These are phyloP conservation scores for Aphanomyces astaci DNA, from an alignment of 352 stramenopile species.

Conservation along the genomic window DNA sequence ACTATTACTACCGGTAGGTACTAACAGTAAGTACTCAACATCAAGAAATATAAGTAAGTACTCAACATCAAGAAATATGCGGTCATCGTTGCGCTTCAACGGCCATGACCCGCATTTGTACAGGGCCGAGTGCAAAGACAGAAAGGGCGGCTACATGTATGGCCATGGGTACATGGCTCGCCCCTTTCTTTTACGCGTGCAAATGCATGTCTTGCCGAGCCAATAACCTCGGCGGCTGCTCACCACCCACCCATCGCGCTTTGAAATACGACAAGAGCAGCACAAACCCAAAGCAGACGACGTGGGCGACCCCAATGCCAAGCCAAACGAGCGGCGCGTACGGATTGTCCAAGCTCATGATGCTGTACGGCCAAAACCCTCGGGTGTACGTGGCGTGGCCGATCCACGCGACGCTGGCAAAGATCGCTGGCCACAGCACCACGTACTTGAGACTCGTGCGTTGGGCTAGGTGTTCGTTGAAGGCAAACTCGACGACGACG, in stretches of 20 bases:
- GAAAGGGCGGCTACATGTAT: too few relatives aligned
- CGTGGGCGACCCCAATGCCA: constrained; percentile 1
- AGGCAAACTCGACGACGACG: constrained; percentile 7
- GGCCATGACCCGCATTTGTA: too few relatives aligned
- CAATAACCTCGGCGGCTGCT: too few relatives aligned
- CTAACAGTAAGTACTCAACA: too few relatives aligned
- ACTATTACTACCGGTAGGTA: too few relatives aligned
- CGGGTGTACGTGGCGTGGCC: not conserved
- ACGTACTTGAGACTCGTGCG: not conserved
- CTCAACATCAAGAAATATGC: too few relatives aligned
- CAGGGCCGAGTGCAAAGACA: too few relatives aligned
- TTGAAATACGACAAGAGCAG: not conserved
- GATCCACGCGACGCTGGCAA: constrained; percentile 1
- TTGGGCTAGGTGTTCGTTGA: constrained; percentile 1
- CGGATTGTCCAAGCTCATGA: constrained; percentile 3
- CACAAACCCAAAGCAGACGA: constrained; percentile 4
- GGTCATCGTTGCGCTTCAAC: too few relatives aligned
- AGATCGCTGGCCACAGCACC: not conserved
- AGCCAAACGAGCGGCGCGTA: not conserved
- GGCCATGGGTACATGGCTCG: too few relatives aligned
- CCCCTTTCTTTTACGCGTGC: too few relatives aligned
- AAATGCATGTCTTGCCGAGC: too few relatives aligned
- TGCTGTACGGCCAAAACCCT: not conserved
- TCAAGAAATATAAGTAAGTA: too few relatives aligned
- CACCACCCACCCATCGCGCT: not conserved